Evolutionary conservation across 495 filamentous ascomycete species (phyloP).

Genomic region (Aspergillus wentii): DNA sequence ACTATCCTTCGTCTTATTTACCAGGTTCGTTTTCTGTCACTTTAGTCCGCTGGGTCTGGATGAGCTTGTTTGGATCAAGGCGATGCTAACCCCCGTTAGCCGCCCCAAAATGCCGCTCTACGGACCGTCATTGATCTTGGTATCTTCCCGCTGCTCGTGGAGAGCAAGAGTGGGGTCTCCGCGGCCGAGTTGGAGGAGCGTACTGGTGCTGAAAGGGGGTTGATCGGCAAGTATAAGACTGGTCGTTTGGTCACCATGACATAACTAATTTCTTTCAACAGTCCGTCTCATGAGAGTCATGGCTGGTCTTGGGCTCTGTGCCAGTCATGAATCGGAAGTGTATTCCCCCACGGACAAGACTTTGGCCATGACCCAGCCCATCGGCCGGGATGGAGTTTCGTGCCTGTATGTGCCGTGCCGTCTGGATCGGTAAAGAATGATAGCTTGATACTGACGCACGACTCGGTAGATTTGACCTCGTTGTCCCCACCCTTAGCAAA

Average conservation of each 20-base stretch:
- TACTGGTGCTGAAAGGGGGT: conserved; percentile 23
- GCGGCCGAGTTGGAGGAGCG: conserved; percentile 19
- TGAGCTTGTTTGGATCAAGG: too few relatives aligned
- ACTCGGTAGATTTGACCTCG: conserved; percentile 37
- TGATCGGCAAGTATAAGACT: conserved; percentile 32
- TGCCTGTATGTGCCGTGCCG: conserved; percentile 44
- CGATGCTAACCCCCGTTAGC: conserved; percentile 18
- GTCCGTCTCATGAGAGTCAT: conserved; percentile 39
- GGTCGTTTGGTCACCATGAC: too few relatives aligned
- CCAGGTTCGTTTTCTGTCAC: conserved; percentile 19
- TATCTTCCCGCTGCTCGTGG: conserved; percentile 25
- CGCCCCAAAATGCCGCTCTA: conserved; percentile 36
- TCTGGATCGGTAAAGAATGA: too few relatives aligned
- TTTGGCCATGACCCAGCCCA: conserved; percentile 24
- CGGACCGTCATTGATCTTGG: conserved; percentile 29
- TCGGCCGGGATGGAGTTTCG: conserved; percentile 30
- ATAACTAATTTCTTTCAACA: conserved; percentile 4
- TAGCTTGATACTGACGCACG: too few relatives aligned
- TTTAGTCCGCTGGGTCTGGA: neutral
- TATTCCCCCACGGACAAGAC: conserved; percentile 31
- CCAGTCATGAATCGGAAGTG: conserved; percentile 14
- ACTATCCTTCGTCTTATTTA: conserved; percentile 33
- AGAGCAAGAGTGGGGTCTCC: conserved; percentile 19
- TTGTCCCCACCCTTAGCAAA: conserved; percentile 28
- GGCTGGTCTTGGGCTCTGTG: conserved; percentile 27